phyloP scores from a whole-genome alignment of 768 basidiomycete genomes.

The Tulasnella sp. region DNA sequence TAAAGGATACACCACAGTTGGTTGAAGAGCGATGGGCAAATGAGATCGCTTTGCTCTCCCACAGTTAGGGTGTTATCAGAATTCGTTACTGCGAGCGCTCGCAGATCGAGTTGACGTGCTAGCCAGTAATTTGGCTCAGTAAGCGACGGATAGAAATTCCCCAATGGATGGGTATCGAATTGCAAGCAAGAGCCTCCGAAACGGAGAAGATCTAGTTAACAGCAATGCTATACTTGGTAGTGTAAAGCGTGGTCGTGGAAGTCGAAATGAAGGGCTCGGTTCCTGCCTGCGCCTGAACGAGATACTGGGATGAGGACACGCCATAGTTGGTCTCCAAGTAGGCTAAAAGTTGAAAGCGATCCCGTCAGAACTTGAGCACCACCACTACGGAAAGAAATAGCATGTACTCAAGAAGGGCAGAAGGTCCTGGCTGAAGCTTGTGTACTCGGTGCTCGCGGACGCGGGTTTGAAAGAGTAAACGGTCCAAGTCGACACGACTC shows the following conservation, averaged over 20 bases:
- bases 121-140: too few species aligned
- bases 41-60: too few species aligned
- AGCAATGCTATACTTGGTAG: not conserved
- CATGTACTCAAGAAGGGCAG: not conserved
- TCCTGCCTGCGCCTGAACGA: constrained; percentile 50
- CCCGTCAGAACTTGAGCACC: too few species aligned
- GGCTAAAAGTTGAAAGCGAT: constrained; percentile 25
- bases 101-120: too few species aligned
- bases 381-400: too few species aligned
- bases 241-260: not conserved
- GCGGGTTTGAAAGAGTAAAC: constrained; percentile 1
- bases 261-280: constrained; percentile 36
- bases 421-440: constrained; percentile 7
- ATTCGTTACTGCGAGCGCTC: too few species aligned
- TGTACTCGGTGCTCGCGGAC: not conserved
- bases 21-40: too few species aligned
- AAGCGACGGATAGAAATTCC: too few species aligned
- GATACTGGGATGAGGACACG: constrained; percentile 43
- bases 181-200: too few species aligned
- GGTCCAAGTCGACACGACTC: not conserved
- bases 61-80: too few species aligned
- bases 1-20: too few species aligned
- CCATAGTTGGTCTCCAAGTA: constrained; percentile 40
- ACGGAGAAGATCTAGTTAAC: not conserved
- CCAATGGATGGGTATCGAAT: too few species aligned